These are phyloP conservation scores for Suillus luteus DNA, from an alignment of 768 basidiomycete genomes.

Conservation along the genomic window DNA sequence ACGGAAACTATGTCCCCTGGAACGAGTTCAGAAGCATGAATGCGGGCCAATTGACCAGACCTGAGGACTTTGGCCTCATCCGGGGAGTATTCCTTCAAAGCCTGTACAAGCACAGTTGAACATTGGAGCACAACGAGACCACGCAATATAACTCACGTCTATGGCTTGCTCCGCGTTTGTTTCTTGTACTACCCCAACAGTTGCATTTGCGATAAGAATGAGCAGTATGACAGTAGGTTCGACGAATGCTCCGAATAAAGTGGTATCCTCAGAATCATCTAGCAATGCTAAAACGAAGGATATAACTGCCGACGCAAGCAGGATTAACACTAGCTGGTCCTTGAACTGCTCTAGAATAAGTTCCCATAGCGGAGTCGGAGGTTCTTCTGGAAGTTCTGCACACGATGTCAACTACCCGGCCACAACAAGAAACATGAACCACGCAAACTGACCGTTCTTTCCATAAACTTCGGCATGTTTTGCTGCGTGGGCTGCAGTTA, in stretches of 20 bases:
- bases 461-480: constrained; percentile 82
- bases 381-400: constrained; percentile 89
- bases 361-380: constrained; percentile 88
- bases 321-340: constrained; percentile 96
- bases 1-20: constrained; percentile 93
- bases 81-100: constrained; percentile 94
- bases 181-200: constrained; percentile 97
- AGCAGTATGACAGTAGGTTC: constrained; percentile 94
- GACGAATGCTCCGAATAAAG: constrained; percentile 83
- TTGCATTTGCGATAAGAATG: constrained; percentile 95
- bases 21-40: constrained; percentile 88
- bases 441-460: constrained; percentile 65
- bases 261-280: constrained; percentile 71
- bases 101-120: constrained; percentile 47
- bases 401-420: background rate
- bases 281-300: constrained; percentile 91
- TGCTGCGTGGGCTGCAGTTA: constrained; percentile 65
- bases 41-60: constrained; percentile 62
- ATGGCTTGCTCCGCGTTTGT: constrained; percentile 96
- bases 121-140: constrained; percentile 1
- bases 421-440: background rate
- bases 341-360: constrained; percentile 99
- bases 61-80: constrained; percentile 93
- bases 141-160: constrained; percentile 65
- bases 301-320: constrained; percentile 90